Evolutionary conservation across 2,329 filamentous ascomycete genomes (phyloP), one percentile per base, ranked within the genome.

Genomic region (Fusarium hainanense): DNA sequence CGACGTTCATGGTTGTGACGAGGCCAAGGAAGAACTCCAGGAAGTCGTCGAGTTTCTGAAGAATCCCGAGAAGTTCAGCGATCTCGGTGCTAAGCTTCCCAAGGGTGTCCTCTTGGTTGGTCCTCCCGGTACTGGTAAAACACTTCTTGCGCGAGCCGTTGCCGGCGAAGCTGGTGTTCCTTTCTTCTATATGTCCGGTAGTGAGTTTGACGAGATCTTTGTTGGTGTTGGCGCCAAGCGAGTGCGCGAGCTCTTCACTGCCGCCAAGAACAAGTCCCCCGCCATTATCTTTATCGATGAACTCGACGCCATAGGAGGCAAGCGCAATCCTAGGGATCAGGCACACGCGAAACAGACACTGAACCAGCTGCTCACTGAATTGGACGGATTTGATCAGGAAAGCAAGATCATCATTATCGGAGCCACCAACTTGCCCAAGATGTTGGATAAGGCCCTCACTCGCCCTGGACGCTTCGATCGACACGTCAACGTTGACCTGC

Each of bases 111-210:
- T 99, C 52, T 88, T 99, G 25, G 93, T 97, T 76, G 96, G 96
- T 1, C 96, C 96, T 77, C 96, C 96, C 54, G 96, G 96, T 83
- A 99, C 96, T 66, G 96, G 96, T 82, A 99, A 99, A 83, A 99
- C 96, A 14, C 88, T 99, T 42, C 88, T 99, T 66, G 96, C 96
- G 68, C 91, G 96, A 76, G 97, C 96, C 58, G 96, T 99, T 65
- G 96, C 96, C 49, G 96, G 96, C 54, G 96, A 99, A 83, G 94
- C 96, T 56, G 96, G 95, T 58, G 96, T 99, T 20, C 96, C 96
- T 2, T 99, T 99, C 86, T 99, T 98, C 86, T 99, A 98, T 87
- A 98, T 99, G 95, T 99, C 96, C 77, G 96, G 96, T 52, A 97
- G 93, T 62, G 96, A 99, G 79, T 99, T 99, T 77, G 96, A 99